Percentiles rank a stretch among this genome's conserved stretches.
phyloP scores from a whole-genome alignment of 805 yeast species.

The Dipodascus geniculatus region DNA sequence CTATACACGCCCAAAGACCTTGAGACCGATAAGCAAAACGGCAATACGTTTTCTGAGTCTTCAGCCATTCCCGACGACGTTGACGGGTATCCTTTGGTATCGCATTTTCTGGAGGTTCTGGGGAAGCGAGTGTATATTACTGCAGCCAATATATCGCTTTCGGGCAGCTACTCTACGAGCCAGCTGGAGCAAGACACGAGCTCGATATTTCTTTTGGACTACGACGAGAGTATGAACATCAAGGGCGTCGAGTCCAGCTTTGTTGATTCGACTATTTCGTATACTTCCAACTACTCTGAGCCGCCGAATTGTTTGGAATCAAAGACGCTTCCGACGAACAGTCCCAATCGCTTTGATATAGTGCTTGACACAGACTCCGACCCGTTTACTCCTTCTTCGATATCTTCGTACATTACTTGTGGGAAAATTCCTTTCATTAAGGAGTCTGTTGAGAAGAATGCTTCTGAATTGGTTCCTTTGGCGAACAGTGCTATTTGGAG shows the following conservation, averaged over 20 bases:
- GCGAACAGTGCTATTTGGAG: constrained; percentile 46
- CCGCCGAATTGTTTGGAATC: neutral
- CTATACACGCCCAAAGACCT: constrained; percentile 1
- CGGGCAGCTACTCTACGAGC: neutral
- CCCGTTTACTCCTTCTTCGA: constrained; percentile 30
- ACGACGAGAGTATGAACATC: neutral
- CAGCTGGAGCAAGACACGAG: neutral
- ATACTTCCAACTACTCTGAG: neutral
- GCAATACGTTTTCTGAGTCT: neutral
- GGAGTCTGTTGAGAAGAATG: constrained; percentile 16
- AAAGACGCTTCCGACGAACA: neutral
- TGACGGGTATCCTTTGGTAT: neutral
- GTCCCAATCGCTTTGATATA: constrained; percentile 26
- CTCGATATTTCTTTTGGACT: neutral
- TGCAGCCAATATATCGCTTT: neutral
- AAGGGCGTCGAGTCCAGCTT: neutral
- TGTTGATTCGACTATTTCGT: neutral
- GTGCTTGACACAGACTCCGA: constrained; percentile 28
- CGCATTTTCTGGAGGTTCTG: neutral
- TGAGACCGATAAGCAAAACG: neutral
- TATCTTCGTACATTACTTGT: constrained; percentile 32
- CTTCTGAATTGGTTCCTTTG: constrained; percentile 11
- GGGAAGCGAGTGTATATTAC: neutral
- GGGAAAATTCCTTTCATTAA: constrained; percentile 61
- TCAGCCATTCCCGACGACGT: neutral